These are phyloP conservation scores for Phoma sp. DNA, from an alignment of 2,329 filamentous ascomycete genomes.

Conservation along the genomic window DNA sequence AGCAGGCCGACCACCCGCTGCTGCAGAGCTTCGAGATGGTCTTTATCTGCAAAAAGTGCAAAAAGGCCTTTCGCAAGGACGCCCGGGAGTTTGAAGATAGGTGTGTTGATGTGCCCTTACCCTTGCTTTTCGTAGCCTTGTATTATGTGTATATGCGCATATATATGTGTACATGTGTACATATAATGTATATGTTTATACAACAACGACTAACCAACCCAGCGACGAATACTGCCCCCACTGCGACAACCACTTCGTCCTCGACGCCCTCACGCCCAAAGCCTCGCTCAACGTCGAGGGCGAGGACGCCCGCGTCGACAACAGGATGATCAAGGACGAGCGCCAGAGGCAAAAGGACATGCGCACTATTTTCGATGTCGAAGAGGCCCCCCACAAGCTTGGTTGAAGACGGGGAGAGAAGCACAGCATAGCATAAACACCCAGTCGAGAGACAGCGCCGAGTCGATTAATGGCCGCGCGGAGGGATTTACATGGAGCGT, in stretches of 20 bases:
- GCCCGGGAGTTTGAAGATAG: constrained; percentile 88
- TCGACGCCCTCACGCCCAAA: constrained; percentile 87
- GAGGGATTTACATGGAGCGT: too few relatives aligned
- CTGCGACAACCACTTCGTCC: constrained; percentile 97
- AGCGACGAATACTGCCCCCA: constrained; percentile 98
- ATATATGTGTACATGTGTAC: too few relatives aligned
- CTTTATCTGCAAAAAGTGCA: constrained; percentile 99
- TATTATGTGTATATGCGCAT: too few relatives aligned
- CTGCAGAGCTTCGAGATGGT: constrained; percentile 83
- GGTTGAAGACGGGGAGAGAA: constrained; percentile 61
- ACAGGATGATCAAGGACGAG: constrained; percentile 89
- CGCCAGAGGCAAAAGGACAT: constrained; percentile 68
- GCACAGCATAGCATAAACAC: neutral
- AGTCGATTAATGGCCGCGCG: constrained; percentile 4
- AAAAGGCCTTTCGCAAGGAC: constrained; percentile 96
- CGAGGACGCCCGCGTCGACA: constrained; percentile 84
- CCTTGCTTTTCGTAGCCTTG: too few relatives aligned
- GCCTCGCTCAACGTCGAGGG: constrained; percentile 86
- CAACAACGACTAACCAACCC: too few relatives aligned
- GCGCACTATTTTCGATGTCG: constrained; percentile 77
- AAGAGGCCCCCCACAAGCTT: constrained; percentile 75
- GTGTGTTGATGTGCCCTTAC: too few relatives aligned
- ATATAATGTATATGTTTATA: too few relatives aligned
- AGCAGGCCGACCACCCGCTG: constrained; percentile 79
- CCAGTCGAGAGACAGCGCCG: constrained; percentile 23